Conservation (phyloP, 805 yeast species). For the Candida anglica region DNA sequence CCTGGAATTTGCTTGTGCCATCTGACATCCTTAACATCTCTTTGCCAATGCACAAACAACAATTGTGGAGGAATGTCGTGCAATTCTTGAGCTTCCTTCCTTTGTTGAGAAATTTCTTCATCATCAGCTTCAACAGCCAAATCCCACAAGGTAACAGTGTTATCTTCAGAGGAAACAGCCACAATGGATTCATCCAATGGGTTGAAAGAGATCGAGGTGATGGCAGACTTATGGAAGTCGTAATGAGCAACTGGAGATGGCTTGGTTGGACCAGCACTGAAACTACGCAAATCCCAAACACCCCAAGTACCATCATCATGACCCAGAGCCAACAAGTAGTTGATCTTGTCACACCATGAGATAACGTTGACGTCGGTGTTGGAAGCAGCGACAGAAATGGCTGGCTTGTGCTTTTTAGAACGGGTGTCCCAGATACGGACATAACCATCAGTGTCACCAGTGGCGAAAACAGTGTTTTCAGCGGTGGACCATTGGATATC, state of each 20-base stretch:
- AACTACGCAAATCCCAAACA: conserved; percentile 94
- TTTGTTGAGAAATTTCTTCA: conserved; percentile 88
- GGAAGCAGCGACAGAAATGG: conserved; percentile 78
- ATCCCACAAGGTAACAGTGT: conserved; percentile 97
- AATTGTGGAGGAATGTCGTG: conserved; percentile 93
- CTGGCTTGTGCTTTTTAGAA: conserved; percentile 87
- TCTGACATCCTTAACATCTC: conserved; percentile 94
- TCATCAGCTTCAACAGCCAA: conserved; percentile 98
- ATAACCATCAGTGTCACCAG: conserved; percentile 88
- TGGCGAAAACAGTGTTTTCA: conserved; percentile 92
- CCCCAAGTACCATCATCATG: conserved; percentile 98
- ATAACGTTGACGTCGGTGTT: conserved; percentile 86
- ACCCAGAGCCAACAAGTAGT: conserved; percentile 87
- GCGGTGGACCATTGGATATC: conserved; percentile 96
- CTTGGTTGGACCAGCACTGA: conserved; percentile 44
- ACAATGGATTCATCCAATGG: conserved; percentile 94
- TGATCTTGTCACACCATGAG: conserved; percentile 88
- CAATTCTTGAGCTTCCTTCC: conserved; percentile 70
- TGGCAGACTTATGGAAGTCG: conserved; percentile 90
- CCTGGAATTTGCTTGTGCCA: conserved; percentile 99
- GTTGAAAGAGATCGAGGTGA: conserved; percentile 90
- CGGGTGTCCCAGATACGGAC: conserved; percentile 96
- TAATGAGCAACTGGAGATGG: conserved; percentile 90
- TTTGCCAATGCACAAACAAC: conserved; percentile 97
- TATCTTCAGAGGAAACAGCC: conserved; percentile 95